Evolutionary conservation across 2,329 filamentous ascomycete genomes (phyloP).

Genomic region (Davidsoniella neocaledoniae): DNA sequence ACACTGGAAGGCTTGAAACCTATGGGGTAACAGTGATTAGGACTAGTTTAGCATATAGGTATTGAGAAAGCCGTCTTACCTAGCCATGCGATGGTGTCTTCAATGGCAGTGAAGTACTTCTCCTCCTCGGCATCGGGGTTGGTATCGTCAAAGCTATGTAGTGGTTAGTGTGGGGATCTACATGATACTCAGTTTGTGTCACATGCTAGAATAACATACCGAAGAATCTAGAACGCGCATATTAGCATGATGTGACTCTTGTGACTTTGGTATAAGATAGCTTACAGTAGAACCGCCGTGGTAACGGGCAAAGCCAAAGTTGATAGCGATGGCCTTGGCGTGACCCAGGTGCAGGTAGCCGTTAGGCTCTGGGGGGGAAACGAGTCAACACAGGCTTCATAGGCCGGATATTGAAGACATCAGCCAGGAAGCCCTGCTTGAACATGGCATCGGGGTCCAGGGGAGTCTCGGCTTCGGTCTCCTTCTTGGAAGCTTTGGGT

Average conservation of each 20-base stretch:
- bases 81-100: conserved; percentile 76
- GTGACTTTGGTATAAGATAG: conserved; percentile 1
- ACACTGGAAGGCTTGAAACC: conserved; percentile 59
- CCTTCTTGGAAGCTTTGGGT: conserved; percentile 33
- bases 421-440: conserved; percentile 58
- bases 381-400: conserved; percentile 47
- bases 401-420: conserved; percentile 54
- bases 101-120: conserved; percentile 73
- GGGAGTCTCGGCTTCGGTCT: conserved; percentile 21
- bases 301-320: conserved; percentile 82
- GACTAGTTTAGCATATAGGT: background rate
- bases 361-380: conserved; percentile 74
- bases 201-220: conserved; percentile 13
- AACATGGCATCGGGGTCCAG: conserved; percentile 54
- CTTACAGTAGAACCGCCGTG: conserved; percentile 49
- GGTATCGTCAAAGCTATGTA: conserved; percentile 71
- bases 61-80: conserved; percentile 21
- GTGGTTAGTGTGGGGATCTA: background rate
- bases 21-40: conserved; percentile 7
- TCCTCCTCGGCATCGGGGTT: conserved; percentile 91
- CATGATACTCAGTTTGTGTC: conserved; percentile 15
- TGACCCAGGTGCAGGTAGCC: conserved; percentile 89
- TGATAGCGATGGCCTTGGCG: conserved; percentile 87
- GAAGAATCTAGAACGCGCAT: conserved; percentile 2
- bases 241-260: background rate